Evolutionary conservation across 306 rosid species (phyloP), one percentile per base, ranked within the genome.

Genomic region (Pterocarpus santalinus): DNA sequence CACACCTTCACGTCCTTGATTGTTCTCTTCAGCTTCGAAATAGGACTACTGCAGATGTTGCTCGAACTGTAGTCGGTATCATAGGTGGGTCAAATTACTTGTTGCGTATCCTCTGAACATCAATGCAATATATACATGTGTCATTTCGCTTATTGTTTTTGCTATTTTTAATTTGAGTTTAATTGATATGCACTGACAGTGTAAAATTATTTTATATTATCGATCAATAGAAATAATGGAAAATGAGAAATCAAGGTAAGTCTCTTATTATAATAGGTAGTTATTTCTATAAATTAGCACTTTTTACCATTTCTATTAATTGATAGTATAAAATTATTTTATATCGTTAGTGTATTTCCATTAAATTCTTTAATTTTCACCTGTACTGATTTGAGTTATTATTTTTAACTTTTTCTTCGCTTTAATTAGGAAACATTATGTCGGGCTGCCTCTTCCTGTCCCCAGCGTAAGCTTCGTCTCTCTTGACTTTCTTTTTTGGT

Each of bases 381-480:
- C 13, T 16, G 62, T 30, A 75, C 46, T 62, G 8, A 61, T 43
- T 8, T 39, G 16, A 52, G 41, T 30, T 65, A 35, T 75, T 81
- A 0, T 11, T 41, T 10, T 46, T 2, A 22, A 36, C 9, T 16
- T 7, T 32, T 76, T 71, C 11, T 76, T 76, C 14, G 75, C 49
- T 86, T 22, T 22, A 22, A 22, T 38, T 94, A 94, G 98, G 98
- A 82, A 94, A 94, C 80, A 52, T 87, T 43, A 92, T 88, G 65
- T 70, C 96, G 0, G 85, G 85, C 43, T 87, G 85, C 86, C 57
- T 94, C 76, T 94, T 94, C 87, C 57, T 90, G 80, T 94, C 98
- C 2, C 98, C 97, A 1, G 66, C 83, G 98, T 92, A 89, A 94
- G 94, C 43, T 52, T 38, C 10, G 9, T 36, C 34, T 6, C 1